Evolutionary conservation across 1,139 yeast species (phyloP).

Genomic region (Yamadazyma epiphylla): DNA sequence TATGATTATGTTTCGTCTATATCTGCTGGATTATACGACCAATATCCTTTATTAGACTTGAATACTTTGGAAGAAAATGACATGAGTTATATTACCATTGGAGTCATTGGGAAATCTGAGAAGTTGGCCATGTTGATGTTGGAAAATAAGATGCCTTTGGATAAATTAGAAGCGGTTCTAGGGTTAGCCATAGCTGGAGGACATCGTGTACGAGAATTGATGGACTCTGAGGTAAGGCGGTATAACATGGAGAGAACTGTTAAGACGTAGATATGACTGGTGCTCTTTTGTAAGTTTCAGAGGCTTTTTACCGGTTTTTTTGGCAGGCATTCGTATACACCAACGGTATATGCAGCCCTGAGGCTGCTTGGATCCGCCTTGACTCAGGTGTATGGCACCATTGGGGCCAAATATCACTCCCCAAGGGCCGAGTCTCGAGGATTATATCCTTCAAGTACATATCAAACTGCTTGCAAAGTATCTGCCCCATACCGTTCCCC

Average conservation of each 20-base stretch:
- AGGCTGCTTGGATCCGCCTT: no score
- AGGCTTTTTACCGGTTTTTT: no score
- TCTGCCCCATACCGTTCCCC: no score
- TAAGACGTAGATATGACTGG: no score
- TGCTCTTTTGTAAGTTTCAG: conserved; percentile 1
- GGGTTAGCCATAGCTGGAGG: conserved; percentile 92
- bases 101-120: conserved; percentile 78
- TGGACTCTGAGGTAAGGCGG: conserved; percentile 80
- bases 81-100: conserved; percentile 76
- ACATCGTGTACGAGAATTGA: conserved; percentile 72
- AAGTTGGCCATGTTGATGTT: conserved; percentile 70
- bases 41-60: conserved; percentile 74
- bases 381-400: no score
- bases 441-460: no score
- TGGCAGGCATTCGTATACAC: no score
- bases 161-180: conserved; percentile 68
- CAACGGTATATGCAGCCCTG: no score
- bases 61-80: conserved; percentile 81
- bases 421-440: no score
- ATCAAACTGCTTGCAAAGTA: no score
- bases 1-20: conserved; percentile 84
- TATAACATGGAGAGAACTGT: conserved; percentile 57
- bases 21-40: conserved; percentile 75
- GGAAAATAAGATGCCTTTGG: conserved; percentile 85
- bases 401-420: no score